These are phyloP conservation scores for Macrolepiota fuliginosa DNA, from an alignment of 768 basidiomycete genomes.

Conservation along the genomic window DNA sequence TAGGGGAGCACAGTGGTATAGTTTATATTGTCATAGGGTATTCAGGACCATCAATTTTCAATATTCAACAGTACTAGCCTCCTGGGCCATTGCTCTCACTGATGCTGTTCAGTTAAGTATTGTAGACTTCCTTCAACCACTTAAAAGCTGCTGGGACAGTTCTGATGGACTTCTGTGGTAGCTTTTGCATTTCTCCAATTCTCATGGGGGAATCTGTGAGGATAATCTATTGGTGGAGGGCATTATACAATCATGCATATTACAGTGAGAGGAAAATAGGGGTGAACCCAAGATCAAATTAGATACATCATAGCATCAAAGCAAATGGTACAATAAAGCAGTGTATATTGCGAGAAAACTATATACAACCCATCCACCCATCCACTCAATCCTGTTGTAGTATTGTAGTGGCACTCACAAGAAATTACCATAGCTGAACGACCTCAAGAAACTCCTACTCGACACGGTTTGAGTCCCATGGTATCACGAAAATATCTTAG, in stretches of 20 bases:
- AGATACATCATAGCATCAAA: neutral
- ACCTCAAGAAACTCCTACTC: slow-evolving; percentile 26
- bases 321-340: neutral
- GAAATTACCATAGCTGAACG: slow-evolving; percentile 26
- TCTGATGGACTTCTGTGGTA: no score
- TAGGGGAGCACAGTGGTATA: no score
- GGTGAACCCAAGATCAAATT: neutral
- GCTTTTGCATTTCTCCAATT: no score
- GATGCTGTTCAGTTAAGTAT: no score
- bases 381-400: neutral
- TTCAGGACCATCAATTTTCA: no score
- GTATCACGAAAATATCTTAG: no score
- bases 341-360: neutral
- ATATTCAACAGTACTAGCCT: no score
- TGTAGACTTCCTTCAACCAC: no score
- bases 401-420: neutral
- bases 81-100: no score
- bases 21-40: no score
- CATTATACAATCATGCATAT: neutral
- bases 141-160: no score
- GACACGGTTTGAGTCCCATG: slow-evolving; percentile 29
- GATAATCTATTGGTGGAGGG: neutral
- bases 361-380: neutral
- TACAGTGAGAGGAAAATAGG: neutral
- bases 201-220: neutral